A percentile compares a stretch with the other conserved stretches of the same genome.
phyloP scores from a whole-genome alignment of 805 yeast species.

The Spathaspora arborariae region DNA sequence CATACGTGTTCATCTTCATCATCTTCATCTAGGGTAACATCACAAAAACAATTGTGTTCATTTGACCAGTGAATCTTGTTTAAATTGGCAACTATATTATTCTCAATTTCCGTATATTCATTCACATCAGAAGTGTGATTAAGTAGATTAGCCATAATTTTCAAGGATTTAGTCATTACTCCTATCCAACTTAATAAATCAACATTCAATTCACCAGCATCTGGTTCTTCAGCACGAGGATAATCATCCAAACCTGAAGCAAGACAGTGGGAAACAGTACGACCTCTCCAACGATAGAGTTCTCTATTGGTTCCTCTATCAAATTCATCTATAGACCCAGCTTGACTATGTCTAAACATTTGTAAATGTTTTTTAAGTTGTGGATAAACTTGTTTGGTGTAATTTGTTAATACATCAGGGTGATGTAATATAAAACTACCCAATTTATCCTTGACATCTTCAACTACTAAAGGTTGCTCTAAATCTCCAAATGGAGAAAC shows the following conservation, averaged over 20 bases:
- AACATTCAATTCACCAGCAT: slow-evolving; percentile 84
- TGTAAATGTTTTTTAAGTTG: slow-evolving; percentile 71
- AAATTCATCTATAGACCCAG: slow-evolving; percentile 69
- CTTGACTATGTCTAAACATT: slow-evolving; percentile 81
- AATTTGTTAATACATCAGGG: slow-evolving; percentile 55
- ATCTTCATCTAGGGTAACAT: slow-evolving; percentile 68
- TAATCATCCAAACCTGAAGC: slow-evolving; percentile 96
- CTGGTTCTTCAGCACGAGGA: slow-evolving; percentile 80
- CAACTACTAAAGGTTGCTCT: slow-evolving; percentile 24
- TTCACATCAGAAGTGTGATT: slow-evolving; percentile 55
- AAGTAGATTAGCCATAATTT: slow-evolving; percentile 61
- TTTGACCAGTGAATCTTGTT: slow-evolving; percentile 80
- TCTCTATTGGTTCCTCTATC: slow-evolving; percentile 54
- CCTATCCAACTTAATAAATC: slow-evolving; percentile 93
- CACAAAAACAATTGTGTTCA: slow-evolving; percentile 69
- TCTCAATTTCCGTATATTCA: slow-evolving; percentile 50
- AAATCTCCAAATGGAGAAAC: slow-evolving; percentile 19
- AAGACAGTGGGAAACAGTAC: slow-evolving; percentile 78
- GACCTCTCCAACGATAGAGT: slow-evolving; percentile 90
- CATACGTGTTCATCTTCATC: slow-evolving; percentile 71
- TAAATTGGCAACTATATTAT: slow-evolving; percentile 58
- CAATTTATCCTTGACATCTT: slow-evolving; percentile 22
- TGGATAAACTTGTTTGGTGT: slow-evolving; percentile 70
- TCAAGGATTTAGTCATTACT: slow-evolving; percentile 82
- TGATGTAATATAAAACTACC: slow-evolving; percentile 53